These are phyloP conservation scores for Paraphaeosphaeria sporulosa DNA, from an alignment of 2,329 filamentous ascomycete genomes.

Conservation along the genomic window DNA sequence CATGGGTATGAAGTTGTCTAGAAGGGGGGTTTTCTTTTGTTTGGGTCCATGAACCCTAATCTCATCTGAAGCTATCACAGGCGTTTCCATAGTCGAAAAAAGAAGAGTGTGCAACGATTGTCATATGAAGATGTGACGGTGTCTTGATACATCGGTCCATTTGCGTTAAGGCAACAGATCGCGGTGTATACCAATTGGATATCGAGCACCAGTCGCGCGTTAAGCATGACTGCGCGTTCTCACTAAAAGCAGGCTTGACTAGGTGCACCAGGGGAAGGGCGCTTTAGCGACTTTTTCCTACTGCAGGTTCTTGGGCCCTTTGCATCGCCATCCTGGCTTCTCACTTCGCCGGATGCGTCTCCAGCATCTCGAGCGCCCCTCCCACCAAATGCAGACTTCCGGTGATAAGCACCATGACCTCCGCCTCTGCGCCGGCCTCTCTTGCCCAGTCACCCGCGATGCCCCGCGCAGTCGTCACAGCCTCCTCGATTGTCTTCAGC, in stretches of 20 bases:
- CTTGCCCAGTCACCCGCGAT: conserved; percentile 42
- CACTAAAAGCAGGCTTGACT: not conserved
- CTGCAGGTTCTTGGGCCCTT: not conserved
- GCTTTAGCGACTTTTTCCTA: not conserved
- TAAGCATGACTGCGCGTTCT: not conserved
- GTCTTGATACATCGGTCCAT: not conserved
- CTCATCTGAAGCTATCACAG: no score
- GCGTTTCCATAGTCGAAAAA: no score
- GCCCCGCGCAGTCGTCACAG: conserved; percentile 65
- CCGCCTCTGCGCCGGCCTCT: conserved; percentile 40
- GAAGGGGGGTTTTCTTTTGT: no score
- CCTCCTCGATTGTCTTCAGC: conserved; percentile 72
- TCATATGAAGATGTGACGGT: not conserved
- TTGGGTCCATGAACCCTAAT: no score
- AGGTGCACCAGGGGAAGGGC: not conserved
- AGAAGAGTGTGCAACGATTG: not conserved
- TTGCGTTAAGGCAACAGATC: not conserved
- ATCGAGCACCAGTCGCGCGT: not conserved
- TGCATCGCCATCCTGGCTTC: not conserved
- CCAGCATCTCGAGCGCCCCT: conserved; percentile 76
- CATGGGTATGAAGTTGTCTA: no score
- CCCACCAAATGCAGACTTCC: conserved; percentile 87
- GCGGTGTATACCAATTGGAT: not conserved
- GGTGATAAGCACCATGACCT: conserved; percentile 74
- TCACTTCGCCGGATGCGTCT: conserved; percentile 44